These are phyloP conservation scores for Plasmodium vivax DNA, from an alignment of 169 alveolate genomes.

Conservation along the genomic window DNA sequence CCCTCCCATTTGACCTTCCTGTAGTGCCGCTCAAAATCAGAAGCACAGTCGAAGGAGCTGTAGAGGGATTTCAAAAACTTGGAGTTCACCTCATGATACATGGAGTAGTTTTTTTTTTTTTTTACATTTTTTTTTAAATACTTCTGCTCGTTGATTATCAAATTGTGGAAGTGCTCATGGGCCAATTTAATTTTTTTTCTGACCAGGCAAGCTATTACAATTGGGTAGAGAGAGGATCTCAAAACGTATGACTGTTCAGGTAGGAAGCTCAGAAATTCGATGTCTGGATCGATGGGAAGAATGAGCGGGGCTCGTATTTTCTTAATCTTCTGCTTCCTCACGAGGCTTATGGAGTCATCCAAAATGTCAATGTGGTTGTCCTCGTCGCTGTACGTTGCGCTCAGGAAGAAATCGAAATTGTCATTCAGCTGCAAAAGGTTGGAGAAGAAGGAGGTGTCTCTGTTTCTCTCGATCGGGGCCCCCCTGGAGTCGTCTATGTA, in stretches of 20 bases:
- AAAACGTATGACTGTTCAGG: conserved; percentile 73
- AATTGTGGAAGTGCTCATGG: conserved; percentile 30
- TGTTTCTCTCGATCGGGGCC: conserved; percentile 25
- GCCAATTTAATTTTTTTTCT: conserved; percentile 52
- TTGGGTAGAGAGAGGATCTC: conserved; percentile 68
- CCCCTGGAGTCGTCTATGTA: conserved; percentile 64
- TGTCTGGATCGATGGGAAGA: conserved; percentile 62
- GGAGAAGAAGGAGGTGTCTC: conserved; percentile 54
- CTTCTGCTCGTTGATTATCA: conserved; percentile 53
- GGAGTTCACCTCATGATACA: conserved; percentile 10
- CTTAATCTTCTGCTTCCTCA: conserved; percentile 54
- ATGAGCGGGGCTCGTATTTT: conserved; percentile 37
- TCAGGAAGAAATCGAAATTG: conserved; percentile 48
- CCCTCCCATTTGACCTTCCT: not conserved
- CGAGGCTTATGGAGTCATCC: conserved; percentile 72
- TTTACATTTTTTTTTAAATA: conserved; percentile 33
- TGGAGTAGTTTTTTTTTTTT: conserved; percentile 24
- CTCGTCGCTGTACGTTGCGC: conserved; percentile 45
- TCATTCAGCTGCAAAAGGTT: conserved; percentile 62
- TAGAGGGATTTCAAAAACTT: conserved; percentile 34
- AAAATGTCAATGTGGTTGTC: conserved; percentile 50
- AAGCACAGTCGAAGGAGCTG: conserved; percentile 38
- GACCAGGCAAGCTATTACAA: conserved; percentile 66
- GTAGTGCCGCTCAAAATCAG: conserved; percentile 15
- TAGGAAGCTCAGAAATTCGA: conserved; percentile 40